Percentiles rank a stretch among this genome's conserved stretches.
Conservation (phyloP, 805 yeast genomes). For the Candida koratica region DNA sequence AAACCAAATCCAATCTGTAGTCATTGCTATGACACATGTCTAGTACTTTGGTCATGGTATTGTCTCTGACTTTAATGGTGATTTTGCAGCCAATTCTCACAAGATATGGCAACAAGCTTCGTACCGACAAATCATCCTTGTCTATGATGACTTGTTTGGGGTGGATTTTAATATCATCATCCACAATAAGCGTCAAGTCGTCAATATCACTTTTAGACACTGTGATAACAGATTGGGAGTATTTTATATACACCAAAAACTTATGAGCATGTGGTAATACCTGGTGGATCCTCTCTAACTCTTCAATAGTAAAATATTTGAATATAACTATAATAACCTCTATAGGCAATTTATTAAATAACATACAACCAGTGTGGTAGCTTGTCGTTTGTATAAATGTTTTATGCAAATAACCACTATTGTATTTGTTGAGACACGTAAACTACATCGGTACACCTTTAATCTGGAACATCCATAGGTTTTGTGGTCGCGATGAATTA, state of each 20-base stretch:
- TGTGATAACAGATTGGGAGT: slow-evolving; percentile 1
- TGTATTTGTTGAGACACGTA: background rate
- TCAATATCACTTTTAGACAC: background rate
- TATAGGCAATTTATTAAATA: slow-evolving; percentile 1
- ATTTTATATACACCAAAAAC: slow-evolving; percentile 4
- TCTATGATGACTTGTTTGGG: slow-evolving; percentile 5
- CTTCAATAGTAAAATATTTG: background rate
- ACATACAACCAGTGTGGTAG: too few species aligned
- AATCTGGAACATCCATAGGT: too few species aligned
- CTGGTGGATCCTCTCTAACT: background rate
- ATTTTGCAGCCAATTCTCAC: slow-evolving; percentile 3
- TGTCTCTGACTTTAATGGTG: background rate
- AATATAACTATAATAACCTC: slow-evolving; percentile 2
- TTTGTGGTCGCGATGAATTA: too few species aligned
- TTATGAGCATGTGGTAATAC: slow-evolving; percentile 1
- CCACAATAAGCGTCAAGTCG: background rate
- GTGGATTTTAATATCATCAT: slow-evolving; percentile 1
- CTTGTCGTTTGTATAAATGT: too few species aligned
- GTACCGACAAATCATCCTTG: background rate
- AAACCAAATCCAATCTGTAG: background rate
- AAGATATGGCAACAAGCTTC: background rate
- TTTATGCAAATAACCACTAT: too few species aligned
- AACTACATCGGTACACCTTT: background rate
- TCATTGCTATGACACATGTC: background rate
- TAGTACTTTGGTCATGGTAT: background rate